Base-by-base conservation (phyloP, 1,284 basidiomycete genomes). In the Cryptococcus floricola region DNA sequence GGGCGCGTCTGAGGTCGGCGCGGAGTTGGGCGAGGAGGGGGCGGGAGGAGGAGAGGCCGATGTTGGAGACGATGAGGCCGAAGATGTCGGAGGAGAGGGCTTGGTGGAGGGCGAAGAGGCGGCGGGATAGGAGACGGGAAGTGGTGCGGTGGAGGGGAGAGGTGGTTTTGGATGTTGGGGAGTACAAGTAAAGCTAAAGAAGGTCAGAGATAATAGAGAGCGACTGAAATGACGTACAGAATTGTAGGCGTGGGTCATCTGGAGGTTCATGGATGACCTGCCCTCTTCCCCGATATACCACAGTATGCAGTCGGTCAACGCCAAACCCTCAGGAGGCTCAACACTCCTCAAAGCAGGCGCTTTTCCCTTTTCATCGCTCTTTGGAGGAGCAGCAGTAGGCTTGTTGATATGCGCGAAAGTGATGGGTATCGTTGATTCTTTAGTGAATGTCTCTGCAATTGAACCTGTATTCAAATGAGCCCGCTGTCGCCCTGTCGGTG, bases 11-110 rank as follows among this genome's bases (percentile, higher is more conserved):
- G 47, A 97, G 81, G 14, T 87, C 77, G 12, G 78, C 70, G 3
- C 93, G 86, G 9, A 96, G 81, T 67, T 89, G 85, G 0, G 82
- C 81, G 58, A 96, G 86, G 3, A 95, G 80, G 0, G 89, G 86
- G 0, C 92, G 82, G 59, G 95, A 95, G 0, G 61, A 81, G 82
- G 67, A 84, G 23, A 98, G 87, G 45, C 94, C 94, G 6, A 98
- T 83, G 2, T 95, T 98, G 27, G 95, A 94, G 3, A 98, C 88
- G 1, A 99, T 84, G 39, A 98, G 91, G 0, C 92, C 96, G 61
- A 97, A 91, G 0, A 98, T 91, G 65, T 96, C 92, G 0, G 93
- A 88, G 61, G 94, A 89, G 45, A 91, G 83, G 1, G 95, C 93
- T 68, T 87, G 87, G 71, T 96, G 93, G 10, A 98, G 84, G 0